Evolutionary conservation across 331 rosid species (phyloP).

Genomic region (Erythrophleum ivorense): DNA sequence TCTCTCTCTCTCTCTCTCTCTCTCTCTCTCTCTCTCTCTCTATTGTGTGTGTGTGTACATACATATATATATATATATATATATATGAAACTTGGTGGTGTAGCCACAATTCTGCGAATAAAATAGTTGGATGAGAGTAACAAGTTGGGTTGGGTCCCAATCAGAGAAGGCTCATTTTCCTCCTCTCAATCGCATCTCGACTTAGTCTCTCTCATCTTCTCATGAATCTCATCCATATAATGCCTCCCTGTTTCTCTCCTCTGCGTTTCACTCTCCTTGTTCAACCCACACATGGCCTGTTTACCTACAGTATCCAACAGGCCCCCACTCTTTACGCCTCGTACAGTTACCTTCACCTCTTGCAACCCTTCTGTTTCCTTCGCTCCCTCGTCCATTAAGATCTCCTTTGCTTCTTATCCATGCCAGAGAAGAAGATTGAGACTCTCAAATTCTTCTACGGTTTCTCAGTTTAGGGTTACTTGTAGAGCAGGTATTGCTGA

Average conservation of each 20-base stretch:
- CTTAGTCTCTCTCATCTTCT: neutral
- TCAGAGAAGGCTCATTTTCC: neutral
- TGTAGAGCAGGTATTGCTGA: conserved; percentile 59
- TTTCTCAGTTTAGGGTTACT: conserved; percentile 49
- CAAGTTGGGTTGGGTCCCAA: neutral
- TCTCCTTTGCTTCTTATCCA: conserved; percentile 28
- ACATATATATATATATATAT: too few species aligned
- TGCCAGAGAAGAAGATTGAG: conserved; percentile 22
- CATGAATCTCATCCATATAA: neutral
- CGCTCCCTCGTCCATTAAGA: conserved; percentile 31
- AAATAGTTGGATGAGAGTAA: neutral
- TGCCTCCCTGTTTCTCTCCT: neutral
- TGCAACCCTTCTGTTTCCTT: conserved; percentile 24
- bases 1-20: too few species aligned
- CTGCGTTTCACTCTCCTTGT: neutral
- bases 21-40: too few species aligned
- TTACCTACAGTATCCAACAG: conserved; percentile 4
- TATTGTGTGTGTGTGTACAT: too few species aligned
- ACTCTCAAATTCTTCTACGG: conserved; percentile 26
- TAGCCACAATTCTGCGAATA: neutral
- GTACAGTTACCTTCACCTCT: conserved; percentile 42
- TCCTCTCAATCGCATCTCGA: neutral
- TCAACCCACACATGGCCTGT: conserved; percentile 17
- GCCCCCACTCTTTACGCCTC: conserved; percentile 31
- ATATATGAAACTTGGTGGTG: neutral